Percentiles rank a stretch among this genome's conserved stretches.
Conservation (phyloP, 805 yeast genomes). For the Candida morakotiae region DNA sequence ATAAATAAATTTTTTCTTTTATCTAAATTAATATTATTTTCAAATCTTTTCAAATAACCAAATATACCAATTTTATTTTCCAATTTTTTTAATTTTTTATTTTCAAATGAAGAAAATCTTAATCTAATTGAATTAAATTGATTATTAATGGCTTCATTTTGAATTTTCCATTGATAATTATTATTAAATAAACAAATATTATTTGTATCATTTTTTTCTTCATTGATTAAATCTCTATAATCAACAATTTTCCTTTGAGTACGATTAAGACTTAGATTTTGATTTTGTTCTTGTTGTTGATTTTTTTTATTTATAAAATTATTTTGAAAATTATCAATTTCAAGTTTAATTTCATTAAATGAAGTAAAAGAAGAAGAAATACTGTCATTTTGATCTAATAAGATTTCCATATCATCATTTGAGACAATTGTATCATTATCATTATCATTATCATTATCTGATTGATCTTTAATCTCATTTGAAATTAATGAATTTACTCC, state of each 20-base stretch:
- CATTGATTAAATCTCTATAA: conserved; percentile 23
- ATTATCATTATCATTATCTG: conserved; percentile 10
- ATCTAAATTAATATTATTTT: not conserved
- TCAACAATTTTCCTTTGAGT: conserved; percentile 34
- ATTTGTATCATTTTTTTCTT: conserved; percentile 7
- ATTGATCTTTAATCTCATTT: conserved; percentile 16
- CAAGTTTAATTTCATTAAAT: conserved; percentile 17
- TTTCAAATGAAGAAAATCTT: conserved; percentile 20
- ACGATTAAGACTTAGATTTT: conserved; percentile 16
- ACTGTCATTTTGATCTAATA: conserved; percentile 7
- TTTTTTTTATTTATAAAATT: conserved; percentile 25
- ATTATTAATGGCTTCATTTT: conserved; percentile 31
- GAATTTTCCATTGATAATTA: conserved; percentile 25
- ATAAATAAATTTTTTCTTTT: not conserved
- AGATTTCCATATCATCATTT: conserved; percentile 4
- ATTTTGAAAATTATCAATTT: conserved; percentile 27
- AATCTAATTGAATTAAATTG: conserved; percentile 36
- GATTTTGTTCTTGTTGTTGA: conserved; percentile 8
- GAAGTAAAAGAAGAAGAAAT: conserved; percentile 5
- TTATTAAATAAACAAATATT: not conserved
- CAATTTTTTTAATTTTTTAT: not conserved
- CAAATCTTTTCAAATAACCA: conserved; percentile 22
- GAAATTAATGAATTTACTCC: conserved; percentile 6
- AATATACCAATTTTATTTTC: conserved; percentile 16
- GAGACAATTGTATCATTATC: conserved; percentile 1